Conservation (phyloP, 2,329 filamentous ascomycete species). For the Xylaria sp. region DNA sequence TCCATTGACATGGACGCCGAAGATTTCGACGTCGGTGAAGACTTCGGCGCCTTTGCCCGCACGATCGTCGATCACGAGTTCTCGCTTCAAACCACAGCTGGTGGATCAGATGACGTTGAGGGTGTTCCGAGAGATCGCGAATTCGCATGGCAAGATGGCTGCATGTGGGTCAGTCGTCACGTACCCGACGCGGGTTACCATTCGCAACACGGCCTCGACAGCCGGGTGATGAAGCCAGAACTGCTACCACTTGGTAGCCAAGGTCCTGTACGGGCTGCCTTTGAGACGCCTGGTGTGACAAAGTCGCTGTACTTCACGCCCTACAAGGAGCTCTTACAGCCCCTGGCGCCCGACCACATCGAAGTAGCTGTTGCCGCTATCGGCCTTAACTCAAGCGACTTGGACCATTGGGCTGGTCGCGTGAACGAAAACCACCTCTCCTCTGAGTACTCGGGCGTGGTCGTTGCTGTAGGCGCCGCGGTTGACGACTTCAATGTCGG, state of each 20-base stretch:
- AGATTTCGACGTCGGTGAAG: constrained; percentile 6
- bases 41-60: constrained; percentile 11
- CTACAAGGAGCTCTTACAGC: constrained; percentile 19
- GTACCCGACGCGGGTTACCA: constrained; percentile 17
- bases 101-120: not conserved
- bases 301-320: constrained; percentile 28
- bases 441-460: constrained; percentile 13
- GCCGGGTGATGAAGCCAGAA: not conserved
- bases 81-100: not conserved
- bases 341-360: constrained; percentile 22
- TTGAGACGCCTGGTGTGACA: constrained; percentile 28
- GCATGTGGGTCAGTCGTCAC: constrained; percentile 29
- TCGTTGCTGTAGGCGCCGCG: not conserved
- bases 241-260: constrained; percentile 15
- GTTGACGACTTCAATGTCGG: constrained; percentile 16
- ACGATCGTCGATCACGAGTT: constrained; percentile 17
- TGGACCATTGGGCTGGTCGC: constrained; percentile 22
- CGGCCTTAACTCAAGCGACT: constrained; percentile 28
- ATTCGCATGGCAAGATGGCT: constrained; percentile 28
- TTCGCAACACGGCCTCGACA: not conserved
- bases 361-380: constrained; percentile 29
- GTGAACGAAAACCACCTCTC: constrained; percentile 23
- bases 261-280: constrained; percentile 24
- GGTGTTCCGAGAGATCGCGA: constrained; percentile 25
- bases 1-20: constrained; percentile 18